Base-by-base conservation (phyloP, 805 yeast genomes). In the Sugiyamaella marilandica region DNA sequence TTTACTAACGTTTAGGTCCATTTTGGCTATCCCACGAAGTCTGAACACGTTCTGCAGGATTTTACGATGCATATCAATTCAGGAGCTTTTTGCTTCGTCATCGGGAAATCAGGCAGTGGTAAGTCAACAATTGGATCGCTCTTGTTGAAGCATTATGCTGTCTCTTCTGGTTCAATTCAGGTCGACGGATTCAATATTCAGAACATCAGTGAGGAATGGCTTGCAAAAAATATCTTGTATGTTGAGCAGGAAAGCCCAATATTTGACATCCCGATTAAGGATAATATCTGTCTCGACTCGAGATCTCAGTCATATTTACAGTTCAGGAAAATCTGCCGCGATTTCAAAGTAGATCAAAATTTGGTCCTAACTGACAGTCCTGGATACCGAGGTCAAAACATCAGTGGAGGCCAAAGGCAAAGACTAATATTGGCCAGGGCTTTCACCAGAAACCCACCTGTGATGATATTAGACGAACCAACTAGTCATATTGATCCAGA, bases 401-500 rank as follows among this genome's bases (percentile, higher is more conserved):
- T 92, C 8, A 87, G 96, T 57, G 98, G 98, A 3, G 99, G 99
- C 0, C 97, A 94, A 65, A 79, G 76, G 52, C 99, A 94, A 68
- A 73, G 91, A 55, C 74, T 94, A 2, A 85, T 92, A 0, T 62
- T 94, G 29, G 97, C 98, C 0, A 75, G 97, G 51, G 97, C 97
- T 0, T 75, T 74, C 52, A 54, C 90, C 2, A 74, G 88, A 56
- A 78, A 94, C 62, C 68, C 95, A 0, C 87, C 91, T 0, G 76
- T 94, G 4, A 69, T 92, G 54, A 77, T 94, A 2, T 70, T 91
- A 26, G 99, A 94, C 70, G 99, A 94, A 65, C 79, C 94, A 2
- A 71, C 87, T 1, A 84, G 94, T 47, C 97, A 97, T 0, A 69
- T 94, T 52, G 97, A 94, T 65, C 64, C 69, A 1, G 61, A 59